Evolutionary conservation across 192 early-diverging fungal species (phyloP).

Genomic region (Backusella luteola): DNA sequence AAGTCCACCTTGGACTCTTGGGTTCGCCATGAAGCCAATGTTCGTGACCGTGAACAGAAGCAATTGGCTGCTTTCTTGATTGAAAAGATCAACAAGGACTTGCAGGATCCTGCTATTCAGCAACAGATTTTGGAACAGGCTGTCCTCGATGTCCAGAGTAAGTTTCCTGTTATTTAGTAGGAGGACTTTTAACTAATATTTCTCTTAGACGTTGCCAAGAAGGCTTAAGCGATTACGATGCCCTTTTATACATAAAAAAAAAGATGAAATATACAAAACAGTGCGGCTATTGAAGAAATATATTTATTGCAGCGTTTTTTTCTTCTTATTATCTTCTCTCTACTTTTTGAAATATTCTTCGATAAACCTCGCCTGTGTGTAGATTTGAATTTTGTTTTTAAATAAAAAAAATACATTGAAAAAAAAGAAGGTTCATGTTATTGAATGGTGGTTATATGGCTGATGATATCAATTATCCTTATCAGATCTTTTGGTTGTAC

Average conservation of each 20-base stretch:
- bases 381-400: slow-evolving; percentile 3
- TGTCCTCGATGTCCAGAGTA: slow-evolving; percentile 54
- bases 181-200: not conserved
- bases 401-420: not conserved
- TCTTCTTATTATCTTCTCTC: not conserved
- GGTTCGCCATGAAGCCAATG: slow-evolving; percentile 91
- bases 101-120: slow-evolving; percentile 68
- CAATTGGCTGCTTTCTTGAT: slow-evolving; percentile 82
- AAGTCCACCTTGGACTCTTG: slow-evolving; percentile 92
- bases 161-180: not conserved
- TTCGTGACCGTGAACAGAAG: slow-evolving; percentile 93
- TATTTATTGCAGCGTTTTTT: not conserved
- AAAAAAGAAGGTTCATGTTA: not conserved
- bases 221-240: not conserved
- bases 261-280: not conserved
- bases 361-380: not conserved
- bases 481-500: not conserved
- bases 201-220: slow-evolving; percentile 13
- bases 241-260: not conserved
- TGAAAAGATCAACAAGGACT: slow-evolving; percentile 68
- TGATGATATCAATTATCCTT: not conserved
- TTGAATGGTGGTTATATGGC: too few relatives aligned
- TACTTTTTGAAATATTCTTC: not conserved
- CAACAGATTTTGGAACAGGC: slow-evolving; percentile 56
- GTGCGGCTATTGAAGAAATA: not conserved